Base-by-base conservation (phyloP, 2,329 filamentous ascomycete genomes). In the Aspergillus alliaceus region DNA sequence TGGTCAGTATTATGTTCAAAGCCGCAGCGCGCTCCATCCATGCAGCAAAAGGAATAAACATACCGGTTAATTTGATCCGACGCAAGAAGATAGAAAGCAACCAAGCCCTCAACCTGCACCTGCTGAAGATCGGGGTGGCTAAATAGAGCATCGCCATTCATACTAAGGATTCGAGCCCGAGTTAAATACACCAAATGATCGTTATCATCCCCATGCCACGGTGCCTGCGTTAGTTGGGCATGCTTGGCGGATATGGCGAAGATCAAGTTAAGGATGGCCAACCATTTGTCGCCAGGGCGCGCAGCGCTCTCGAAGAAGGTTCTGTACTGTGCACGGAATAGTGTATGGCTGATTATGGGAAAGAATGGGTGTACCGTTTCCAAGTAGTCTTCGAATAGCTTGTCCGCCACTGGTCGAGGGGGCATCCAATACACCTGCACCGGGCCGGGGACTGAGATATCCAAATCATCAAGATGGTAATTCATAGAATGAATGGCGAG, bases 221-320 rank as follows among this genome's bases (percentile, higher is more conserved):
- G 66, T 12, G 75, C 75, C 56, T 77, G 70, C 34, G 71, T 69
- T 5, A 79, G 67, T 53, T 78, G 75, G 11, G 76, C 72, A 62
- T 79, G 75, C 54, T 75, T 73, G 27, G 77, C 72, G 5, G 69
- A 69, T 49, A 80, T 78, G 29, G 77, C 77, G 53, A 80, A 79
- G 3, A 80, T 77, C 65, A 79, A 66, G 52, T 80, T 79, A 57
- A 80, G 60, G 24, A 78, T 78, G 15, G 77, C 76, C 40, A 79
- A 66, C 75, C 75, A 77, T 54, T 74, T 76, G 53, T 73, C 72
- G 3, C 72, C 72, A 9, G 72, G 72, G 6, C 70, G 66, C 31
- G 69, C 69, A 24, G 64, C 60, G 18, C 66, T 69, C 24, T 72
- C 72, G 44, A 69, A 75, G 49, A 77, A 77, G 9, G 68, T 73